Evolutionary conservation across 2,329 filamentous ascomycete genomes (phyloP).

Genomic region (Didymella glomerata): DNA sequence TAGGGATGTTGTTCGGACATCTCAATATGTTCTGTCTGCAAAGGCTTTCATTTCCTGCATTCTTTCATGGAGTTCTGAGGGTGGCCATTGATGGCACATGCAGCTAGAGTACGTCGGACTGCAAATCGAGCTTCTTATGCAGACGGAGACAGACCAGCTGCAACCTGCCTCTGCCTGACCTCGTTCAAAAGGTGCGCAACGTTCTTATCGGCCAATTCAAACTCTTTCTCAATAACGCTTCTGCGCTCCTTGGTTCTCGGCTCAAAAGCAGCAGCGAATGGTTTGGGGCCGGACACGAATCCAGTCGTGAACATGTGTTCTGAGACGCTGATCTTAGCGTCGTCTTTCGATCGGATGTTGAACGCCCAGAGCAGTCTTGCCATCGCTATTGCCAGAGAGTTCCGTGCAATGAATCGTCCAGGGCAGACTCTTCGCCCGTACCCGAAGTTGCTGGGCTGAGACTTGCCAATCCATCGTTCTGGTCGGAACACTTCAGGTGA

Average conservation of each 20-base stretch:
- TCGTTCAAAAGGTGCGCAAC: neutral
- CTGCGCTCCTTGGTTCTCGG: neutral
- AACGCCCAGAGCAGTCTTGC: conserved; percentile 62
- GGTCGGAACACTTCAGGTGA: conserved; percentile 46
- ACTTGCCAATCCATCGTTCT: conserved; percentile 45
- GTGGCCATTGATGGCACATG: no score
- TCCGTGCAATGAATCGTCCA: conserved; percentile 43
- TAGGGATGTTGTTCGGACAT: no score
- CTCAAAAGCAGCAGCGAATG: conserved; percentile 40
- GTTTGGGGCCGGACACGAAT: conserved; percentile 35
- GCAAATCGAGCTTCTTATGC: neutral
- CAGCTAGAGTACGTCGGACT: no score
- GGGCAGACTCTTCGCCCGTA: conserved; percentile 51
- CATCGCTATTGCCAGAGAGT: conserved; percentile 58
- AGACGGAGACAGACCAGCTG: neutral
- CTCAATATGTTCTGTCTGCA: no score
- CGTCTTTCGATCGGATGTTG: conserved; percentile 47
- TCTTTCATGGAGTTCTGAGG: no score
- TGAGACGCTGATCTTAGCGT: neutral
- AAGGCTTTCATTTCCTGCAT: no score
- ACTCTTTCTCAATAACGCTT: neutral
- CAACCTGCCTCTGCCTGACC: neutral
- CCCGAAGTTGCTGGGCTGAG: conserved; percentile 50
- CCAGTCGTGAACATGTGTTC: conserved; percentile 29
- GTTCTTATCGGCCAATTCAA: neutral